Percentiles rank a stretch among this genome's conserved stretches.
Conservation (phyloP, 106 monocot species). For the Acorus calamus region DNA sequence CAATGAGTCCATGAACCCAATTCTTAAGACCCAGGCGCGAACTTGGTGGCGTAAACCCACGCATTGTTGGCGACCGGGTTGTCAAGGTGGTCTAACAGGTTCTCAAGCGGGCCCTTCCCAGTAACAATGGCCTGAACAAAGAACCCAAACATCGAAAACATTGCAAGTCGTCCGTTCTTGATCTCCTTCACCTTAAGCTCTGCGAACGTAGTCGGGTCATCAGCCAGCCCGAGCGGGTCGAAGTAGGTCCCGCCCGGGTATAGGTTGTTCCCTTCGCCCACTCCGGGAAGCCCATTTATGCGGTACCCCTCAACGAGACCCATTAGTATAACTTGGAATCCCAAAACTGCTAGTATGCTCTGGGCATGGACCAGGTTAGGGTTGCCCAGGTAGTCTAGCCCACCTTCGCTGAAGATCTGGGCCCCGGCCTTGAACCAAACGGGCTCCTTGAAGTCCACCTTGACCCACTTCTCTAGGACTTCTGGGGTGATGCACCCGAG, state of each 20-base stretch:
- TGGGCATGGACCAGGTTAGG: conserved; percentile 61
- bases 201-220: conserved; percentile 55
- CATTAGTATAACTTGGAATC: conserved; percentile 63
- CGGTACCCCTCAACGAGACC: conserved; percentile 58
- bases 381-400: conserved; percentile 79
- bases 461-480: conserved; percentile 74
- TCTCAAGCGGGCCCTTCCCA: conserved; percentile 69
- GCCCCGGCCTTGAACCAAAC: conserved; percentile 99
- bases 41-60: conserved; percentile 76
- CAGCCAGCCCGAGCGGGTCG: conserved; percentile 67
- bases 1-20: too few relatives aligned
- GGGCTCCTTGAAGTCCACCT: conserved; percentile 91
- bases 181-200: conserved; percentile 89
- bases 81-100: conserved; percentile 64
- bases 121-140: conserved; percentile 79
- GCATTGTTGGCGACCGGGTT: conserved; percentile 73
- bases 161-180: conserved; percentile 60
- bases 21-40: conserved; percentile 44
- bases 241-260: conserved; percentile 50
- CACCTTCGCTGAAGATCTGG: conserved; percentile 86
- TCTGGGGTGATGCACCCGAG: conserved; percentile 98
- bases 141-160: conserved; percentile 22
- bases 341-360: conserved; percentile 49
- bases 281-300: conserved; percentile 44
- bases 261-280: conserved; percentile 38